Evolutionary conservation across 2,329 filamentous ascomycete genomes (phyloP).

Genomic region (Trichoderma sp.): DNA sequence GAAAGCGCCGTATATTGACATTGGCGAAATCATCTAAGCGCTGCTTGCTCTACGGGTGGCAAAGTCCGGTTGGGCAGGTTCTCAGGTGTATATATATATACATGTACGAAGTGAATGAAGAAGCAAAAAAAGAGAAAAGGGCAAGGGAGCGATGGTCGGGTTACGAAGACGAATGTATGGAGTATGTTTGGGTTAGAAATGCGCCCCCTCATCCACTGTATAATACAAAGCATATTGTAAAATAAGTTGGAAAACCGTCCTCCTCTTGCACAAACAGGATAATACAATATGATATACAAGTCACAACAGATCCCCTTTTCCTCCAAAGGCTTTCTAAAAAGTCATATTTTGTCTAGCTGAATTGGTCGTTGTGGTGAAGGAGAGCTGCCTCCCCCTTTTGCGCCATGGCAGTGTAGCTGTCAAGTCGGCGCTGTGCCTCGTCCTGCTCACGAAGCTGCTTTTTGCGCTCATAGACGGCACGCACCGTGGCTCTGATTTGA

Average conservation of each 20-base stretch:
- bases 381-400: conserved; percentile 51
- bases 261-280: neutral
- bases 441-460: conserved; percentile 62
- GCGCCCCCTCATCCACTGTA: conserved; percentile 30
- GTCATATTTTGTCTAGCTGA: conserved; percentile 40
- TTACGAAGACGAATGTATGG: conserved; percentile 4
- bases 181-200: conserved; percentile 18
- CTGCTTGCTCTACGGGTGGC: conserved; percentile 1
- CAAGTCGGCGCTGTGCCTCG: conserved; percentile 40
- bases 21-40: conserved; percentile 62
- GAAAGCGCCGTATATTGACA: conserved; percentile 66
- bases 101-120: conserved; percentile 21
- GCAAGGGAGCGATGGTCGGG: neutral
- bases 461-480: conserved; percentile 91
- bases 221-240: conserved; percentile 38
- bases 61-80: neutral
- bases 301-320: neutral
- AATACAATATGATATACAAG: conserved; percentile 6
- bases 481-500: conserved; percentile 72
- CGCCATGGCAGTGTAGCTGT: conserved; percentile 46
- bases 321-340: neutral
- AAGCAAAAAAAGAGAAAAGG: neutral
- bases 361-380: conserved; percentile 64
- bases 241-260: conserved; percentile 29
- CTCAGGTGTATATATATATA: conserved; percentile 12